A percentile compares a stretch with the other conserved stretches of the same genome.
These are phyloP conservation scores for Fusarium scirpi DNA, from an alignment of 2,329 filamentous ascomycete genomes.

Conservation along the genomic window DNA sequence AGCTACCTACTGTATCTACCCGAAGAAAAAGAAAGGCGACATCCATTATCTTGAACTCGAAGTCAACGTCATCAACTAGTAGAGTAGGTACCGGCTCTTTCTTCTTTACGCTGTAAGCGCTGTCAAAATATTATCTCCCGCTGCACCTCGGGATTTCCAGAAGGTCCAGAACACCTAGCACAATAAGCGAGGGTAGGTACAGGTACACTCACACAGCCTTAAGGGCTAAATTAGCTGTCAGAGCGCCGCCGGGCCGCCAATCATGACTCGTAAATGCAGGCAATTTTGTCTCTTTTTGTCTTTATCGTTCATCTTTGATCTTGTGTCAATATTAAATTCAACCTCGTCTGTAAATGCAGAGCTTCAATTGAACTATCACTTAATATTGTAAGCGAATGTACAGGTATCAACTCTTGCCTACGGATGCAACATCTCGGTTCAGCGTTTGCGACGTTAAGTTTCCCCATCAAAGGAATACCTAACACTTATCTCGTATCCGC, in stretches of 20 bases:
- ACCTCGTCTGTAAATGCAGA: neutral
- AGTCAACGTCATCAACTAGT: neutral
- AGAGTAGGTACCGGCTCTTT: neutral
- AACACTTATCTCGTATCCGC: neutral
- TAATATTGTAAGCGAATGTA: neutral
- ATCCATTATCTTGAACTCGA: neutral
- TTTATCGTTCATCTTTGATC: neutral
- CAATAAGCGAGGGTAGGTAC: neutral
- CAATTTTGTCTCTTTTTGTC: conserved; percentile 4
- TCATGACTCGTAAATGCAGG: conserved; percentile 14
- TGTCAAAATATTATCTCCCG: conserved; percentile 16
- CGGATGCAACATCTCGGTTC: neutral
- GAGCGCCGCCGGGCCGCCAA: conserved; percentile 2
- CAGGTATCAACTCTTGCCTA: neutral
- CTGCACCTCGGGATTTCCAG: conserved; percentile 31
- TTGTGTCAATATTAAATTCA: neutral
- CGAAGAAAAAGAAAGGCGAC: neutral
- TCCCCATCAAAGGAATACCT: conserved; percentile 6
- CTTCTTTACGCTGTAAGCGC: neutral
- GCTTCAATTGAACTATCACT: neutral
- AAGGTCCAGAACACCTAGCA: conserved; percentile 27
- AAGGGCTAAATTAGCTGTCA: conserved; percentile 14
- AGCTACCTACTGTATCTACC: neutral
- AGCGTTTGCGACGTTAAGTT: neutral
- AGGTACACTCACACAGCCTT: neutral